Base-by-base conservation (phyloP, 306 rosid species). In the Trifolium repens region DNA sequence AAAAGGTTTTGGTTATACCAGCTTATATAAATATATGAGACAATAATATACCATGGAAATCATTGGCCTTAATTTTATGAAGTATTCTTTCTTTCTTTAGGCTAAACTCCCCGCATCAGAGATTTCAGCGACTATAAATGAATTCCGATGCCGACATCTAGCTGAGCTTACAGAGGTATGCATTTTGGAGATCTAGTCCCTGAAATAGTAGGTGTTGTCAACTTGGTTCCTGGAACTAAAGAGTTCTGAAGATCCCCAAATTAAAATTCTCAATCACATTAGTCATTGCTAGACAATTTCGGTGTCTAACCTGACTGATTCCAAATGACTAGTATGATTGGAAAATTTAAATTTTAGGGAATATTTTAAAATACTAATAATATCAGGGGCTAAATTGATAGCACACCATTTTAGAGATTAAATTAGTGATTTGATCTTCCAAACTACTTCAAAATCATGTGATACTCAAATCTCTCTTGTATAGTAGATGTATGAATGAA, bases 151-250 rank as follows among this genome's bases (percentile, higher is more conserved):
- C 52, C 98, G 98, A 40, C 98, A 96, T 85, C 87, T 96, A 34
- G 85, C 91, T n/a, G 99, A 96, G 88, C 97, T 96, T 39, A 34
- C 98, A 2, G 99, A 96, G 97, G 99, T 94, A 85, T 46, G 43
- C 14, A 13, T 44, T 46, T 66, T 15, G 44, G 16, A 34, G 9
- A 61, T 7, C 22, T 37, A n/a, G 67, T 34, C 24, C 44, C 22
- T 61, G 42, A 32, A 30, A 15, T 27, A 60, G 43, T 34, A 61
- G 42, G 66, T 9, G 5, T 32, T 2, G 43, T 61, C 67, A 14
- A 61, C 22, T 61, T 61, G 9, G 24, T 32, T 61, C 65, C 22
- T 61, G 67, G 19, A 15, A 32, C 42, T 30, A 11, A 11, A 27
- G 66, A 7, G 40, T 27, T 60, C 42, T 7, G 40, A 60, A 60